These are phyloP conservation scores for Beta corolliflora DNA, from an alignment of 179 eudicot species.

Conservation along the genomic window DNA sequence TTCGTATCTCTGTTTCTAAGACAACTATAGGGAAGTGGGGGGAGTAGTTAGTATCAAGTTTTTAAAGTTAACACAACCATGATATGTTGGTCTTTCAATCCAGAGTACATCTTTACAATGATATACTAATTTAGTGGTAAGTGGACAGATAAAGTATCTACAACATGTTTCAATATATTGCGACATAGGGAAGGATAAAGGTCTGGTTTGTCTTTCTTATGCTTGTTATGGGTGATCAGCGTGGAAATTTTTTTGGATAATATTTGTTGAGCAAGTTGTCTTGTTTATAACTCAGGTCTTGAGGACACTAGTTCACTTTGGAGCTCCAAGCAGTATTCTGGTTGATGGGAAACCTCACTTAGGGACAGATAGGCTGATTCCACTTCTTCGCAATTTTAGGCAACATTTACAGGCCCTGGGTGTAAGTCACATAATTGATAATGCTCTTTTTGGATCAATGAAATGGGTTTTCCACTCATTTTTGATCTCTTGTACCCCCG, in stretches of 20 bases:
- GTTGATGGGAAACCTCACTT: slow-evolving; percentile 97
- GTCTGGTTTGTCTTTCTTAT: background rate
- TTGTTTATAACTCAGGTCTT: slow-evolving; percentile 57
- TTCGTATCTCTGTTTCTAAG: background rate
- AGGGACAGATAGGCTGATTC: slow-evolving; percentile 93
- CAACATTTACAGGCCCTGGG: slow-evolving; percentile 77
- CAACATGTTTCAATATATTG: background rate
- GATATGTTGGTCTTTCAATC: background rate
- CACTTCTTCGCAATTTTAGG: slow-evolving; percentile 81
- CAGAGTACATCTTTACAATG: background rate
- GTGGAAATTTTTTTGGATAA: background rate
- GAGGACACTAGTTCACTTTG: slow-evolving; percentile 88
- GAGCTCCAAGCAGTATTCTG: slow-evolving; percentile 87
- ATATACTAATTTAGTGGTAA: background rate
- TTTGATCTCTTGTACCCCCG: background rate
- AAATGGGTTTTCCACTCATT: background rate
- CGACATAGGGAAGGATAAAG: background rate
- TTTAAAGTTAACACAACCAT: background rate
- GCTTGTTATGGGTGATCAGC: background rate
- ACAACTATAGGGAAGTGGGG: too few relatives aligned
- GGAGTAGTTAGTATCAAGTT: too few relatives aligned
- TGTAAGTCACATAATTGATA: slow-evolving; percentile 45
- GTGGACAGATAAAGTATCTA: background rate
- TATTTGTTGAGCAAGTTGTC: slow-evolving; percentile 9
- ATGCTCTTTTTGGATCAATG: background rate